These are phyloP conservation scores for Pythium periplocum DNA, from an alignment of 352 stramenopile genomes.

Conservation along the genomic window DNA sequence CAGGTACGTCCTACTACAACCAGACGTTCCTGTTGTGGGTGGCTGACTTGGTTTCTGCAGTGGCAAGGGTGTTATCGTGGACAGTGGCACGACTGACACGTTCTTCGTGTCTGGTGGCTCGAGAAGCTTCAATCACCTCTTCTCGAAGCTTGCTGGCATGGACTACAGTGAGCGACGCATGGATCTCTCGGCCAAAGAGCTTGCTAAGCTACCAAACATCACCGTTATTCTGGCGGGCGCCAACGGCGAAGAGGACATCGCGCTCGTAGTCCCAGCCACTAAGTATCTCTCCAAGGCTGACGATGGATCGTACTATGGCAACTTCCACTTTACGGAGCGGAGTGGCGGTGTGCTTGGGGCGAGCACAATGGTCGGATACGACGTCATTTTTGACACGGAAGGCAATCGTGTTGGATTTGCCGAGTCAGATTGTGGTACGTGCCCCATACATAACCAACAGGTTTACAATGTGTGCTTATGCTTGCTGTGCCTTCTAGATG, in stretches of 20 bases:
- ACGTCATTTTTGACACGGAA: slow-evolving; percentile 84
- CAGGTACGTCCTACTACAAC: slow-evolving; percentile 15
- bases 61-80: slow-evolving; percentile 76
- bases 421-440: slow-evolving; percentile 55
- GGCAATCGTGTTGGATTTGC: slow-evolving; percentile 77
- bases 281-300: slow-evolving; percentile 62
- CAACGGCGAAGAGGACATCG: slow-evolving; percentile 41
- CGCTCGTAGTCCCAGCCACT: slow-evolving; percentile 50
- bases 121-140: slow-evolving; percentile 51
- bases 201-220: slow-evolving; percentile 49
- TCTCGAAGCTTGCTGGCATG: slow-evolving; percentile 32
- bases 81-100: slow-evolving; percentile 83
- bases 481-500: background rate
- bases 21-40: no score
- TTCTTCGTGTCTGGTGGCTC: slow-evolving; percentile 56
- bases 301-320: slow-evolving; percentile 49
- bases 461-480: background rate
- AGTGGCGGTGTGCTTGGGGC: slow-evolving; percentile 73
- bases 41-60: slow-evolving; percentile 1
- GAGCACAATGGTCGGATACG: slow-evolving; percentile 72
- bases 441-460: no score
- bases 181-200: slow-evolving; percentile 30
- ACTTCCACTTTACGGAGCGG: slow-evolving; percentile 80
- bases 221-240: slow-evolving; percentile 59
- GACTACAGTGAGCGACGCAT: slow-evolving; percentile 62